Evolutionary conservation across 257 asterid species (phyloP).

Genomic region (Solanum gandarillasii): DNA sequence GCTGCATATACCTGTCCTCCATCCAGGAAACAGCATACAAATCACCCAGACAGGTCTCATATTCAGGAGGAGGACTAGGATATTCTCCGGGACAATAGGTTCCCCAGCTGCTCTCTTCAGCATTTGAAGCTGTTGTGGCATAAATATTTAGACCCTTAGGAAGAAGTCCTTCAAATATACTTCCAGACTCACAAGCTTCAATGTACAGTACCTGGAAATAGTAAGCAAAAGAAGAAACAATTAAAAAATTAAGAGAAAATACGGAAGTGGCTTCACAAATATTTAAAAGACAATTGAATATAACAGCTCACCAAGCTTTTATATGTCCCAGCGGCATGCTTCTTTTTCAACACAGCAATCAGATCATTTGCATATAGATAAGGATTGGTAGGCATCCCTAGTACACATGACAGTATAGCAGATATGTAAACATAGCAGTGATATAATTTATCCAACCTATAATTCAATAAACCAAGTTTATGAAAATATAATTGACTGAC

Average conservation of each 20-base stretch:
- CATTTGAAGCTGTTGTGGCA: constrained; percentile 92
- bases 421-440: background rate
- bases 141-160: constrained; percentile 72
- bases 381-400: constrained; percentile 81
- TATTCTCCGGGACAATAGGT: constrained; percentile 91
- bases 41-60: constrained; percentile 92
- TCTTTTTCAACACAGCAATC: constrained; percentile 42
- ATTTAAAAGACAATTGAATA: background rate
- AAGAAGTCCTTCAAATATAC: constrained; percentile 91
- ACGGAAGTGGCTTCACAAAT: background rate
- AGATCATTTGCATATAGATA: constrained; percentile 70
- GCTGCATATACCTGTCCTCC: constrained; percentile 67
- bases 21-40: constrained; percentile 91
- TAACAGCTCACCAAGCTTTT: constrained; percentile 60
- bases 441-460: background rate
- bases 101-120: constrained; percentile 93
- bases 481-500: background rate
- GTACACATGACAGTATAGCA: constrained; percentile 2
- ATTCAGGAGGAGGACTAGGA: constrained; percentile 81
- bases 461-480: background rate
- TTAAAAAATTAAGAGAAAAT: background rate
- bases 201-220: constrained; percentile 63
- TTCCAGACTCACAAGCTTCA: constrained; percentile 96
- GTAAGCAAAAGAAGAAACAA: background rate
- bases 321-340: constrained; percentile 77